phyloP scores from a whole-genome alignment of 1,139 yeast genomes.

The Hyphopichia buzzinii region DNA sequence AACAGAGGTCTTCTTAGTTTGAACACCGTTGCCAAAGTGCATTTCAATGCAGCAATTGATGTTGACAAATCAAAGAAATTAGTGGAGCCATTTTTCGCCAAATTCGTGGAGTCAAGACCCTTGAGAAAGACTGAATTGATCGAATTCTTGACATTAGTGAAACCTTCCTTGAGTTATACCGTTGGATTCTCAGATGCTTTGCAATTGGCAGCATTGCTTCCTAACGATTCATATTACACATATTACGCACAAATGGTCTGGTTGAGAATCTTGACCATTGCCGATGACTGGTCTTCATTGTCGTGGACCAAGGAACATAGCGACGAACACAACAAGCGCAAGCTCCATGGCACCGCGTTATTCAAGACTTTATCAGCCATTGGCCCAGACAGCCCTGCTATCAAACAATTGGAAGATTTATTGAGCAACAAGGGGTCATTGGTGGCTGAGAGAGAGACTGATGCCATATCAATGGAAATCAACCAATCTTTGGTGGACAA shows the following conservation, averaged over 20 bases:
- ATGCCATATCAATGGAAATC: background rate
- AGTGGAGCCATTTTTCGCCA: conserved; percentile 29
- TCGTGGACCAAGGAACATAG: conserved; percentile 39
- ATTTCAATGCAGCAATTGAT: conserved; percentile 20
- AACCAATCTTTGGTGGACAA: background rate
- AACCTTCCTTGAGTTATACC: conserved; percentile 24
- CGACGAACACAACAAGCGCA: conserved; percentile 42
- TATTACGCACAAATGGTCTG: conserved; percentile 44
- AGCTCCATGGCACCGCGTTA: conserved; percentile 43
- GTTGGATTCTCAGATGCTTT: conserved; percentile 37
- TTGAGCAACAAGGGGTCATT: conserved; percentile 1
- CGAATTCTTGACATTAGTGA: conserved; percentile 55
- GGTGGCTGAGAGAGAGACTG: background rate
- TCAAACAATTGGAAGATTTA: conserved; percentile 8
- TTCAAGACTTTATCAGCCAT: conserved; percentile 38
- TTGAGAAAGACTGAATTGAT: conserved; percentile 49
- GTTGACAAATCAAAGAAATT: conserved; percentile 13
- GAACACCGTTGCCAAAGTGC: conserved; percentile 17
- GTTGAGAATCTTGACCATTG: conserved; percentile 58
- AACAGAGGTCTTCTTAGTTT: conserved; percentile 19
- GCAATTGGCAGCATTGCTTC: conserved; percentile 28
- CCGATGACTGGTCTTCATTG: conserved; percentile 55
- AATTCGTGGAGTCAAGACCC: conserved; percentile 37
- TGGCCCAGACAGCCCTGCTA: conserved; percentile 6
- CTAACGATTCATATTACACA: conserved; percentile 22